Percentiles rank a stretch among this genome's conserved stretches.
phyloP scores from a whole-genome alignment of 768 basidiomycete genomes.

The Russula emetica region DNA sequence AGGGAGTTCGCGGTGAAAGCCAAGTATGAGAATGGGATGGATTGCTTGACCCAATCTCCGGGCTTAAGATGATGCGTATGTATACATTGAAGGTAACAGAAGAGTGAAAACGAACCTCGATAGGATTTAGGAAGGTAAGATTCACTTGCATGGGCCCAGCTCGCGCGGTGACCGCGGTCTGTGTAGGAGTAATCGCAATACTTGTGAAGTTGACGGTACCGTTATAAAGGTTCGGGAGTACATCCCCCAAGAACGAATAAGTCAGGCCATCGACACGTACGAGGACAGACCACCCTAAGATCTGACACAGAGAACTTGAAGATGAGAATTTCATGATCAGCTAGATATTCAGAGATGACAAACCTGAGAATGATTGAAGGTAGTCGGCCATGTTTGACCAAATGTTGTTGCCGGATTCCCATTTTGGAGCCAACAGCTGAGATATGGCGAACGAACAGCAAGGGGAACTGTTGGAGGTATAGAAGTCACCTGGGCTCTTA shows the following conservation, averaged over 20 bases:
- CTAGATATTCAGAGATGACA: neutral
- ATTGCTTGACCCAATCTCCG: constrained; percentile 37
- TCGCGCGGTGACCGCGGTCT: constrained; percentile 33
- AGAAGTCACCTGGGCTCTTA: too few relatives aligned
- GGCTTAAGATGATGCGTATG: constrained; percentile 30
- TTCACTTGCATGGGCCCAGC: constrained; percentile 39
- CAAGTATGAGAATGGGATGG: constrained; percentile 41
- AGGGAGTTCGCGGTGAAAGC: constrained; percentile 32
- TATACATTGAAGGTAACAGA: neutral
- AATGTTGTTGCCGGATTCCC: too few relatives aligned
- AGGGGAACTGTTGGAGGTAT: too few relatives aligned
- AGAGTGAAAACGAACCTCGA: constrained; percentile 33
- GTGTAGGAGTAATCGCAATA: constrained; percentile 37
- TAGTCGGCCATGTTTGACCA: constrained; percentile 26
- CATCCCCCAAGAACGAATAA: constrained; percentile 27
- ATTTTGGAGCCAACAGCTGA: too few relatives aligned
- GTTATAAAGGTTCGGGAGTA: neutral
- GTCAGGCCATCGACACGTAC: constrained; percentile 19
- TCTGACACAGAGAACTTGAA: neutral
- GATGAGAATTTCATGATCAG: neutral
- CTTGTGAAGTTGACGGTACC: constrained; percentile 26
- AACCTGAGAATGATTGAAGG: constrained; percentile 6
- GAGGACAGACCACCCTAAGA: constrained; percentile 16
- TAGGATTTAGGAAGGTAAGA: constrained; percentile 40
- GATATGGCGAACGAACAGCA: too few relatives aligned